phyloP scores from a whole-genome alignment of 768 basidiomycete species.

The Termitomyces sp. region DNA sequence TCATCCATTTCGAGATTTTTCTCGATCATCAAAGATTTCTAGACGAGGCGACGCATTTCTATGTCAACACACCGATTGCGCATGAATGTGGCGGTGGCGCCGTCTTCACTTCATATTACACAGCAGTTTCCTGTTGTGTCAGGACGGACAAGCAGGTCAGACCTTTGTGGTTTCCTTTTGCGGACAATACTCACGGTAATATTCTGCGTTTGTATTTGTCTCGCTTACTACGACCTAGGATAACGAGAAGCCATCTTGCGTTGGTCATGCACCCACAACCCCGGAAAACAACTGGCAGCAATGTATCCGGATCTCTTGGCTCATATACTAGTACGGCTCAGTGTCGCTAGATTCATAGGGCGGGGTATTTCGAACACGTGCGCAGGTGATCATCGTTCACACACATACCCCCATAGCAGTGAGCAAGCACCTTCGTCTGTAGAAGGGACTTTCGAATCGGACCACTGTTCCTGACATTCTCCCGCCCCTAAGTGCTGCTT shows the following conservation, averaged over 20 bases:
- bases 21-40: background rate
- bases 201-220: background rate
- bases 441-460: background rate
- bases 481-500: background rate
- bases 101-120: background rate
- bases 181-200: background rate
- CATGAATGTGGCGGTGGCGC: constrained; percentile 2
- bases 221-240: too few species aligned
- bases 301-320: background rate
- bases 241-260: background rate
- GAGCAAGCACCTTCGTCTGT: background rate
- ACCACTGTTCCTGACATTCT: background rate
- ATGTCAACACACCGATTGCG: background rate
- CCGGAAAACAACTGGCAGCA: background rate
- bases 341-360: background rate
- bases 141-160: too few species aligned
- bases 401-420: background rate
- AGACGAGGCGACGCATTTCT: background rate
- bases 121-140: background rate
- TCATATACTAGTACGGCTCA: background rate
- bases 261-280: background rate
- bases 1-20: background rate
- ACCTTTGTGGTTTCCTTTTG: background rate
- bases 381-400: background rate
- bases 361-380: background rate